A percentile compares a stretch with the other conserved stretches of the same genome.
phyloP scores from a whole-genome alignment of 129 eudicot species.

The Helianthus tuberosus region DNA sequence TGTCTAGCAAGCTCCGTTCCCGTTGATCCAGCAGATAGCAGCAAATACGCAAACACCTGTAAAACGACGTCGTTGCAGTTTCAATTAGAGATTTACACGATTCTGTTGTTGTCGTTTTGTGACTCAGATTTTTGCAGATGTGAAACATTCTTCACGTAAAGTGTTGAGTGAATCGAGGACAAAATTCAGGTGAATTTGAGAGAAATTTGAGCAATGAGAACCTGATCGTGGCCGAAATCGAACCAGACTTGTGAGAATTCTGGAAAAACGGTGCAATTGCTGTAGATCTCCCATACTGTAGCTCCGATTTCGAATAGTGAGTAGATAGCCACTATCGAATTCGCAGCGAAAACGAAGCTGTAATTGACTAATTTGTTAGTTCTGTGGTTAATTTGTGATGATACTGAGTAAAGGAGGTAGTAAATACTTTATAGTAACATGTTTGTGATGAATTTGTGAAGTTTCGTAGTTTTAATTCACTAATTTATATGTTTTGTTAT shows the following conservation, averaged over 20 bases:
- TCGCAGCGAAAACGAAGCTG: constrained; percentile 60
- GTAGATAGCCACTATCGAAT: constrained; percentile 56
- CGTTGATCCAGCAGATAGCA: constrained; percentile 67
- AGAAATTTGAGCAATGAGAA: neutral
- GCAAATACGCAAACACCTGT: constrained; percentile 67
- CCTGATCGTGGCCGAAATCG: constrained; percentile 86
- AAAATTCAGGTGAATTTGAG: too few relatives aligned
- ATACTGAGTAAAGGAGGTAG: neutral
- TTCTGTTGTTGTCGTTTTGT: neutral
- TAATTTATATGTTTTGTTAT: too few relatives aligned
- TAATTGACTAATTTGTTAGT: neutral
- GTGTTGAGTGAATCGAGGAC: neutral
- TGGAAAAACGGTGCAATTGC: constrained; percentile 46
- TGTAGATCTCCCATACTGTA: constrained; percentile 65
- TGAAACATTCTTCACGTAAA: neutral
- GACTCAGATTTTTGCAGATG: neutral
- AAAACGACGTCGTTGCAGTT: constrained; percentile 14
- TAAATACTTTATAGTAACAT: too few relatives aligned
- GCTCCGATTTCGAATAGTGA: constrained; percentile 70
- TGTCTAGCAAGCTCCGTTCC: constrained; percentile 63
- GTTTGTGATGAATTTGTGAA: too few relatives aligned
- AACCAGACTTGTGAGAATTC: constrained; percentile 69
- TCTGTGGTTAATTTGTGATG: neutral
- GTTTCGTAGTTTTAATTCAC: too few relatives aligned
- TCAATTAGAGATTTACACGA: neutral